Conservation (phyloP, 352 stramenopile genomes). For the Sclerospora graminicola region DNA sequence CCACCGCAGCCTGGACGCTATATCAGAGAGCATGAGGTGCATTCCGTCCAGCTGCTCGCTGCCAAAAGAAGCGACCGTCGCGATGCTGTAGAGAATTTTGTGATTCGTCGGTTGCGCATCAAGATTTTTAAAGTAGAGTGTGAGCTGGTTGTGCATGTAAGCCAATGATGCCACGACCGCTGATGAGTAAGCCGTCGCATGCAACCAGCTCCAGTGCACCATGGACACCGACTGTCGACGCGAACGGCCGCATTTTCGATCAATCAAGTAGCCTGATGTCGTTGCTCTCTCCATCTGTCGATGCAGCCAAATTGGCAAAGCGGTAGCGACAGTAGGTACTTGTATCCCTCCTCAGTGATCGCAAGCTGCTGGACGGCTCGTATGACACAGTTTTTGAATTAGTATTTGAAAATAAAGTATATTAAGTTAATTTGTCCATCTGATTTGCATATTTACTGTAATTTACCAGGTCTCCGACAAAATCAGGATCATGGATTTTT, state of each 20-base stretch:
- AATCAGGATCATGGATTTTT: too few relatives aligned
- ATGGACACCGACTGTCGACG: conserved; percentile 19
- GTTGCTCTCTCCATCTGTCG: too few relatives aligned
- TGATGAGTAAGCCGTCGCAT: conserved; percentile 55
- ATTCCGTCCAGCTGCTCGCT: conserved; percentile 25
- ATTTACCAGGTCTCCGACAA: too few relatives aligned
- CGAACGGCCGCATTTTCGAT: background rate
- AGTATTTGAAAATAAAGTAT: too few relatives aligned
- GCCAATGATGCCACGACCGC: conserved; percentile 56
- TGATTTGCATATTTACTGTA: too few relatives aligned
- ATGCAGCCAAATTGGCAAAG: too few relatives aligned
- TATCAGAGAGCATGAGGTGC: conserved; percentile 18
- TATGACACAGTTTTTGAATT: too few relatives aligned
- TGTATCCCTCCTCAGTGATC: too few relatives aligned
- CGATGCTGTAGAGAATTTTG: conserved; percentile 26
- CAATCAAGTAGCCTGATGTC: too few relatives aligned
- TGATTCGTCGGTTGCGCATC: conserved; percentile 25
- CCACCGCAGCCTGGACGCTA: conserved; percentile 32
- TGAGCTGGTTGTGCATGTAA: conserved; percentile 55
- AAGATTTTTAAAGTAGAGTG: conserved; percentile 28
- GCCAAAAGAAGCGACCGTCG: conserved; percentile 14
- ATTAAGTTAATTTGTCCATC: too few relatives aligned
- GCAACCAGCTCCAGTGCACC: conserved; percentile 62
- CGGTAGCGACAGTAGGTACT: too few relatives aligned
- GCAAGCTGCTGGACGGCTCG: too few relatives aligned